These are phyloP conservation scores for Picea glauca DNA, from an alignment of 75 land plant genomes.

Conservation along the genomic window DNA sequence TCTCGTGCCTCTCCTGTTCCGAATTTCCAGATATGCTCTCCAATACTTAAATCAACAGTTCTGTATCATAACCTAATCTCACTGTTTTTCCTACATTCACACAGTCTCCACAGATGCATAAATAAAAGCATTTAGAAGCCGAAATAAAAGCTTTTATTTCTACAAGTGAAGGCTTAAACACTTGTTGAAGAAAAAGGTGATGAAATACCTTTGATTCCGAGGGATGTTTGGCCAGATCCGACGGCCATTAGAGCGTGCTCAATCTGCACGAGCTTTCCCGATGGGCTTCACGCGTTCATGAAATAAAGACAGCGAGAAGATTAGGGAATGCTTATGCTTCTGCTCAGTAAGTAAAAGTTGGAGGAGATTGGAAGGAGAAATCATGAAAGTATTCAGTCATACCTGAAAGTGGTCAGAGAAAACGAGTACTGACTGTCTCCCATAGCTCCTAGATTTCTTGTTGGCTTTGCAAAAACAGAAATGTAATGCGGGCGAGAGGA, in stretches of 20 bases:
- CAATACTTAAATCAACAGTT: too few species aligned
- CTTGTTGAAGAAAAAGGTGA: not conserved
- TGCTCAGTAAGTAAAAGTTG: not conserved
- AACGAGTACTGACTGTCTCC: constrained; percentile 92
- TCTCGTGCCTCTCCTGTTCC: not conserved
- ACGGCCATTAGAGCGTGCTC: constrained; percentile 96
- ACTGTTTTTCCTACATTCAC: not conserved
- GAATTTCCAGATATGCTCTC: not conserved
- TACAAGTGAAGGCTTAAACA: not conserved
- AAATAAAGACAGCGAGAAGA: not conserved
- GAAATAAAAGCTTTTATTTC: not conserved
- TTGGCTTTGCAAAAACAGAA: too few species aligned
- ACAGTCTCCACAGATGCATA: not conserved
- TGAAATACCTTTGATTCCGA: constrained; percentile 87
- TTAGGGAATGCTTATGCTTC: not conserved
- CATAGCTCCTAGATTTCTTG: constrained; percentile 23
- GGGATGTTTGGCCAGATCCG: constrained; percentile 96
- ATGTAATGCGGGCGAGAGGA: too few species aligned
- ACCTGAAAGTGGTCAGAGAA: constrained; percentile 91
- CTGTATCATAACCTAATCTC: too few species aligned
- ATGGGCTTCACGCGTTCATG: constrained; percentile 48
- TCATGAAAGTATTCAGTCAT: not conserved
- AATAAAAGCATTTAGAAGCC: not conserved
- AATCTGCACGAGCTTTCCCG: constrained; percentile 99
- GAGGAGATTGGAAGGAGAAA: not conserved